These are phyloP conservation scores for Megacollybia marginata DNA, from an alignment of 768 basidiomycete genomes.

Conservation along the genomic window DNA sequence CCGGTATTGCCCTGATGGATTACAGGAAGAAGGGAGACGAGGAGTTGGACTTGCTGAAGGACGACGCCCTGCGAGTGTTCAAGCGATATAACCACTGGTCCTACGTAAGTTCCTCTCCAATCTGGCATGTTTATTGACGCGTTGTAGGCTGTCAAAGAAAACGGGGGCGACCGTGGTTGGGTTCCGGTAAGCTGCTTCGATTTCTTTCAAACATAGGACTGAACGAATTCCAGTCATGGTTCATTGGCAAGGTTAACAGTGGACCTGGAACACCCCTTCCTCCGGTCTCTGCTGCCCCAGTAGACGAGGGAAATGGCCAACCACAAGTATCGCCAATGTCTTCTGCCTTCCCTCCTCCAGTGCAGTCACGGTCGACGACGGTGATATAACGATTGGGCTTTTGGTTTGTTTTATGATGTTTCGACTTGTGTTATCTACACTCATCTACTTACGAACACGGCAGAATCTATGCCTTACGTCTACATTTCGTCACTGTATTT, in stretches of 20 bases:
- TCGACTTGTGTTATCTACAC: not conserved
- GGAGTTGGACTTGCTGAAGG: slow-evolving; percentile 83
- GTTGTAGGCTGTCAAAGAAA: slow-evolving; percentile 82
- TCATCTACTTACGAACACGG: not conserved
- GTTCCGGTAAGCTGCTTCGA: slow-evolving; percentile 57
- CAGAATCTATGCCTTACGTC: not conserved
- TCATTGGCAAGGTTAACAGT: slow-evolving; percentile 77
- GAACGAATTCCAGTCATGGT: slow-evolving; percentile 63
- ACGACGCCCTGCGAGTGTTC: slow-evolving; percentile 86
- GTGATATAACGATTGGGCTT: slow-evolving; percentile 8
- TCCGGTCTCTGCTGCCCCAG: slow-evolving; percentile 17
- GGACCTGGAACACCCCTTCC: slow-evolving; percentile 33
- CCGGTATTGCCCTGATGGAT: slow-evolving; percentile 94
- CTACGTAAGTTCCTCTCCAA: slow-evolving; percentile 48
- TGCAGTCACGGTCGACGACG: slow-evolving; percentile 27
- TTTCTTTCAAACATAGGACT: not conserved
- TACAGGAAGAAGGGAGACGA: slow-evolving; percentile 92
- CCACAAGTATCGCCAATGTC: slow-evolving; percentile 73
- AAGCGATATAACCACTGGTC: slow-evolving; percentile 99
- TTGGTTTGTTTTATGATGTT: not conserved
- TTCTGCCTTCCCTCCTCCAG: slow-evolving; percentile 70
- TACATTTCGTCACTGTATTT: not conserved
- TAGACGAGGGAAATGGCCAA: slow-evolving; percentile 35
- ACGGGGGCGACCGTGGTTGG: slow-evolving; percentile 92
- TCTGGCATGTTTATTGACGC: slow-evolving; percentile 3